Evolutionary conservation across 2,329 filamentous ascomycete genomes (phyloP).

Genomic region (Monosporascus sp.): DNA sequence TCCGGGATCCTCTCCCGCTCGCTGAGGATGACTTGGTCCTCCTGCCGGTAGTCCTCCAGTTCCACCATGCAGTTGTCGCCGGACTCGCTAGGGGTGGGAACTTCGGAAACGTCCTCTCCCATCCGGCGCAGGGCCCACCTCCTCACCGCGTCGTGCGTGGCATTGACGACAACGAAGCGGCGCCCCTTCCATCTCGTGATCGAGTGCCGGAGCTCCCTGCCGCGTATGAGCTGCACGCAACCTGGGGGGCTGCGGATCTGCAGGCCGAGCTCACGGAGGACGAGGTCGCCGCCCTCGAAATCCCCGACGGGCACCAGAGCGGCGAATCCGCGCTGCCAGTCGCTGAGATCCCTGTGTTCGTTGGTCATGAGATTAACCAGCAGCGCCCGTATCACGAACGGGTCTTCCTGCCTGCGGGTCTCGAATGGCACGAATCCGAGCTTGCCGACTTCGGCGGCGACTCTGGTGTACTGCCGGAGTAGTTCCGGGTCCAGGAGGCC

Average conservation of each 20-base stretch:
- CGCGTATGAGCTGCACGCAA: background rate
- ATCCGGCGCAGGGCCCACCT: background rate
- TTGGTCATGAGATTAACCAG: slow-evolving; percentile 3
- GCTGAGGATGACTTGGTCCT: background rate
- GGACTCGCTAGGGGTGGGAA: background rate
- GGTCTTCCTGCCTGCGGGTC: background rate
- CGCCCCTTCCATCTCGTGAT: slow-evolving; percentile 1
- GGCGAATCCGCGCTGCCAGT: background rate
- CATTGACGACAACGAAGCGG: background rate
- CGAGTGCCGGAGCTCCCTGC: slow-evolving; percentile 1
- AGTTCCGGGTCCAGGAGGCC: background rate
- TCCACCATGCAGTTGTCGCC: background rate
- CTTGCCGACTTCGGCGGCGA: background rate
- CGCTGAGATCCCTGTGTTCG: background rate
- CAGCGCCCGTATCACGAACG: background rate
- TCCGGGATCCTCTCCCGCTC: background rate
- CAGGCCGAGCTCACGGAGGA: background rate
- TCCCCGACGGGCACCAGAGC: background rate
- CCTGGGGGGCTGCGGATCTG: background rate
- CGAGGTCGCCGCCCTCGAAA: background rate
- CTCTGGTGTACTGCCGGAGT: background rate
- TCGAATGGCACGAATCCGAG: background rate
- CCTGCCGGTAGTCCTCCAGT: background rate
- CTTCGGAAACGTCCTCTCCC: background rate
- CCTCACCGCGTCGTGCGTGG: slow-evolving; percentile 1